Evolutionary conservation across 2,329 filamentous ascomycete species (phyloP).

Genomic region (Pseudocercospora cruenta): DNA sequence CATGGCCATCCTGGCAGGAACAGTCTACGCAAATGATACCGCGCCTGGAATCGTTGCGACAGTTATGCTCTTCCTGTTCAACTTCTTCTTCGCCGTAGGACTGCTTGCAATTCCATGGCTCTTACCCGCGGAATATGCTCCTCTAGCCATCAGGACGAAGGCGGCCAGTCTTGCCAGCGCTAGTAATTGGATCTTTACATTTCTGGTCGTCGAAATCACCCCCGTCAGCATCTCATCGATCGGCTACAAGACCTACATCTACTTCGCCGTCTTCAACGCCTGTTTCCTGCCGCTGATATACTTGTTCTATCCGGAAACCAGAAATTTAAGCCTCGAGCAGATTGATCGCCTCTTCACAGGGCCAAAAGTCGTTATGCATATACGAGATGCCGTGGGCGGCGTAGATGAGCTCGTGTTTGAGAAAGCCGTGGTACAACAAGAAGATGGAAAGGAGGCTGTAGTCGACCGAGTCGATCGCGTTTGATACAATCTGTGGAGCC

Average conservation of each 20-base stretch:
- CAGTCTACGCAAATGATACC: slow-evolving; percentile 45
- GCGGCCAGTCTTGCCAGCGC: slow-evolving; percentile 89
- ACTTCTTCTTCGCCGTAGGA: slow-evolving; percentile 39
- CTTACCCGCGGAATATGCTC: slow-evolving; percentile 92
- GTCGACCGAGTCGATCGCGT: slow-evolving; percentile 12
- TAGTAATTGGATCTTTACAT: slow-evolving; percentile 44
- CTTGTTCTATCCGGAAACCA: slow-evolving; percentile 54
- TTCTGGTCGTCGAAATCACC: slow-evolving; percentile 43
- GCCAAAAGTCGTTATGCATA: slow-evolving; percentile 24
- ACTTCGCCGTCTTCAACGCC: slow-evolving; percentile 57
- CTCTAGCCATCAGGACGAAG: slow-evolving; percentile 91
- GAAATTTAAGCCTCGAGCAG: slow-evolving; percentile 54
- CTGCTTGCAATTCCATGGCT: slow-evolving; percentile 81
- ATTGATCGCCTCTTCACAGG: slow-evolving; percentile 56
- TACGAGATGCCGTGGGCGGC: slow-evolving; percentile 19
- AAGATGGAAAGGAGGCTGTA: slow-evolving; percentile 12
- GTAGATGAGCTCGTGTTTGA: slow-evolving; percentile 8
- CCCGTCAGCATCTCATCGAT: slow-evolving; percentile 43
- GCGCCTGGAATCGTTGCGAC: slow-evolving; percentile 47
- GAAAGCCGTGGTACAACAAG: not conserved
- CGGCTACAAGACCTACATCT: slow-evolving; percentile 42
- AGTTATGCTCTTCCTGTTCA: slow-evolving; percentile 47
- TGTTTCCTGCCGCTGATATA: slow-evolving; percentile 63
- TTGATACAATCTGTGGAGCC: not conserved
- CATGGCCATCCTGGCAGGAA: slow-evolving; percentile 54